Base-by-base conservation (phyloP, 140 eudicot genomes). In the Flaveria floridana region DNA sequence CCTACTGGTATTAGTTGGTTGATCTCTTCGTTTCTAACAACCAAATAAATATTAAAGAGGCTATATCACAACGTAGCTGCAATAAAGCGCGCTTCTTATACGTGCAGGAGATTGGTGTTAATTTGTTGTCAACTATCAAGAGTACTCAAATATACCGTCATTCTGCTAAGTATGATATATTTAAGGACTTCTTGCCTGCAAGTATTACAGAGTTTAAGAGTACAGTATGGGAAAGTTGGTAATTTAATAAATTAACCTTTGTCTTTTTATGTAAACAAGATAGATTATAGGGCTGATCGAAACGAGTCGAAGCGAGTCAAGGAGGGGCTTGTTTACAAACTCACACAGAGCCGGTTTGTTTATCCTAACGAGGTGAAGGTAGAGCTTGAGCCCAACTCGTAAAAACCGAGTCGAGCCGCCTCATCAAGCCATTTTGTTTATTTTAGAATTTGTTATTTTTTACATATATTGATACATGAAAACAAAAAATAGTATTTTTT, bases 31-130 rank as follows among this genome's bases (percentile, higher is more conserved):
- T 13, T 7, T 25, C 67, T 25, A 42, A 48, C 21, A 73, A 62
- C 28, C 62, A n/a, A 26, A 10, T 37, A 25, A 14, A 62, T 73
- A 73, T 2, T 2, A 44, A 59, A 16, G 70, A 66, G 44, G 26
- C 25, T 50, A 47, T 42, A 26, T 26, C 0, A 26, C 3, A 26
- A 26, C 28, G 28, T 26, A 26, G 28, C 28, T 26, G 28, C 28
- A 26, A 26, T 26, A 26, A 26, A 26, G 10, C 23, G 2, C 39
- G 48, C 8, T 4, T 70, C 46, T 61, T 77, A 8, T 59, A 65
- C 25, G 47, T 82, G 77, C 87, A 89, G 98, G 98, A 89, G 82
- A 92, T 80, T 69, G 91, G 87, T 19, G 80, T 91, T 79, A 89
- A 89, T 81, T 72, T 91, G 68, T 78, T 91, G 78, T 84, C 88